These are phyloP conservation scores for Talaromyces marneffei DNA, from an alignment of 2,329 filamentous ascomycete genomes.

Conservation along the genomic window DNA sequence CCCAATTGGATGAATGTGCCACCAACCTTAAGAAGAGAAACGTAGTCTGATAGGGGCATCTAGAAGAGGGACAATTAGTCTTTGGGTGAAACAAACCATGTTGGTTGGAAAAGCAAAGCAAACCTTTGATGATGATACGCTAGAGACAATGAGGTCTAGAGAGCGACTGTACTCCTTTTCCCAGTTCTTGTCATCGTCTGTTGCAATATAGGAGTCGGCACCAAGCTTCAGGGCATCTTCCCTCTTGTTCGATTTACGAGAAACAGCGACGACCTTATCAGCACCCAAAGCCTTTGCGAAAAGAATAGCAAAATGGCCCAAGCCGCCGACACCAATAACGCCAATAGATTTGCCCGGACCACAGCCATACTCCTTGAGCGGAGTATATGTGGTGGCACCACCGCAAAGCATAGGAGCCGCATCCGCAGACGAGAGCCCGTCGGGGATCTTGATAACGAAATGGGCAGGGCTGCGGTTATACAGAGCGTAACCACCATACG, in stretches of 20 bases:
- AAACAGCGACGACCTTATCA: slow-evolving; percentile 56
- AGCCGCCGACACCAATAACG: slow-evolving; percentile 66
- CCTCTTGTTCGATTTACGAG: slow-evolving; percentile 46
- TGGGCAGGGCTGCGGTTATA: slow-evolving; percentile 52
- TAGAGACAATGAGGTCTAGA: slow-evolving; percentile 53
- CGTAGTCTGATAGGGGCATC: slow-evolving; percentile 60
- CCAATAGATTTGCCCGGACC: slow-evolving; percentile 68
- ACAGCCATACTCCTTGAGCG: slow-evolving; percentile 60
- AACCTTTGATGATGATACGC: slow-evolving; percentile 49
- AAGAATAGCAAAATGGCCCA: slow-evolving; percentile 30
- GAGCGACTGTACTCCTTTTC: slow-evolving; percentile 42
- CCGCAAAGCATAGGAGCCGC: slow-evolving; percentile 72
- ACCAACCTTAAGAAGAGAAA: slow-evolving; percentile 53
- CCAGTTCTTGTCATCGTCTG: slow-evolving; percentile 52
- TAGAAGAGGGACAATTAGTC: slow-evolving; percentile 6
- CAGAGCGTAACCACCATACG: slow-evolving; percentile 61
- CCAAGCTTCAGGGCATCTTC: slow-evolving; percentile 52
- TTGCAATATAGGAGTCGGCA: slow-evolving; percentile 52
- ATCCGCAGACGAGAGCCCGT: slow-evolving; percentile 43
- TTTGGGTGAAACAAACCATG: not conserved
- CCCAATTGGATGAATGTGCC: slow-evolving; percentile 63
- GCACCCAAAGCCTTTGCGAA: slow-evolving; percentile 64
- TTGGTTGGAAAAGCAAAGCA: slow-evolving; percentile 1
- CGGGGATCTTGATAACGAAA: slow-evolving; percentile 58
- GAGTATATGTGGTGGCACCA: slow-evolving; percentile 68